Evolutionary conservation across 2,329 filamentous ascomycete species (phyloP).

Genomic region (Scytalidium lignicola): DNA sequence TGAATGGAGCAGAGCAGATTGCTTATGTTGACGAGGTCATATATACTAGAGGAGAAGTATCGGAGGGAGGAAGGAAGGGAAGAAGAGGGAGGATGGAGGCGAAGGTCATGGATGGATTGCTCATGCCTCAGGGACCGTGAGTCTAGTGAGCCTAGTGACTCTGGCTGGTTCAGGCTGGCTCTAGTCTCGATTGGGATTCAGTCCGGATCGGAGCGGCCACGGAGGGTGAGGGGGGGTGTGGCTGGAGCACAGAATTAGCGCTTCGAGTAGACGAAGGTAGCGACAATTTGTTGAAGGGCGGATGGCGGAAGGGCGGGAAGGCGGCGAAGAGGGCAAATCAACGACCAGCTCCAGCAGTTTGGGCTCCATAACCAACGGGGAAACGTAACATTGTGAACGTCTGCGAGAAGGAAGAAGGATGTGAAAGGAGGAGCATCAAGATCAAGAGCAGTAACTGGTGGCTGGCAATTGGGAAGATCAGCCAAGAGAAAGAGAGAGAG

Average conservation of each 20-base stretch:
- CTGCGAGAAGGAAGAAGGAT: too few species aligned
- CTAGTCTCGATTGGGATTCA: background rate
- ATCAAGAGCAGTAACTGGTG: background rate
- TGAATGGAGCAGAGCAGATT: background rate
- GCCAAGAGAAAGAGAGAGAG: background rate
- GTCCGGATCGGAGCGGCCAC: background rate
- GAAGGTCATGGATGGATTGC: background rate
- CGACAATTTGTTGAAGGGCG: background rate
- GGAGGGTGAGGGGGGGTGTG: background rate
- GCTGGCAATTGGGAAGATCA: background rate
- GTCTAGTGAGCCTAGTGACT: background rate
- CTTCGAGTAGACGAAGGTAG: background rate
- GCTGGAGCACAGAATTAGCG: background rate
- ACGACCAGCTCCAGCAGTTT: too few species aligned
- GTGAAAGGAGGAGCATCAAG: too few species aligned
- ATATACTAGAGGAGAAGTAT: background rate
- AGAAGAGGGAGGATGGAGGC: background rate
- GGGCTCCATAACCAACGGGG: too few species aligned
- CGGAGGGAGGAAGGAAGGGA: background rate
- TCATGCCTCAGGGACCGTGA: background rate
- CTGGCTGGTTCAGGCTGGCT: background rate
- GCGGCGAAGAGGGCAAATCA: background rate
- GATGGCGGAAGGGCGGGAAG: background rate
- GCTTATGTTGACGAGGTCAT: background rate
- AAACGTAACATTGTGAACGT: too few species aligned